Conservation (phyloP, 2,329 filamentous ascomycete genomes). For the Purpureocillium lavendulum region DNA sequence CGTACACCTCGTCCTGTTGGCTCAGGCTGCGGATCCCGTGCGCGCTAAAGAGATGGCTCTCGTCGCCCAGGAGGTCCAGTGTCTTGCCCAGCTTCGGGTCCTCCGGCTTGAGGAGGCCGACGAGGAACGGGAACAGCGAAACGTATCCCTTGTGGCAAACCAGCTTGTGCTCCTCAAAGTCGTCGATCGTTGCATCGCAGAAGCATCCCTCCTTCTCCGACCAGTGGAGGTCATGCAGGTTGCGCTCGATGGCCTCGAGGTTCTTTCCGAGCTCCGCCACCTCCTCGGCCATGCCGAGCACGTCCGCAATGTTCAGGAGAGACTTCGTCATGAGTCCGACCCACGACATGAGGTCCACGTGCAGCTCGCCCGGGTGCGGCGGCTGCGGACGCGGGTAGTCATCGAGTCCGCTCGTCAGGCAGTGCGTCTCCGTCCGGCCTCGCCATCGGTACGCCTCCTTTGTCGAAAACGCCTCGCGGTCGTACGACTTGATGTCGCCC, state of each 20-base stretch:
- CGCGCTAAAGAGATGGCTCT: constrained; percentile 81
- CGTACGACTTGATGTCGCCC: constrained; percentile 85
- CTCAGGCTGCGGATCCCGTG: constrained; percentile 87
- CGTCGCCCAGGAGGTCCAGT: constrained; percentile 69
- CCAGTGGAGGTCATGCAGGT: constrained; percentile 94
- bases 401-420: constrained; percentile 87
- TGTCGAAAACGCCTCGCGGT: constrained; percentile 78
- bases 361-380: constrained; percentile 89
- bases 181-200: constrained; percentile 92
- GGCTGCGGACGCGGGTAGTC: constrained; percentile 93
- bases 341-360: constrained; percentile 92
- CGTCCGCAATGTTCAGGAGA: constrained; percentile 70
- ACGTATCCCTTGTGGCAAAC: constrained; percentile 98
- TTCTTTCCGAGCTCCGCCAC: constrained; percentile 62
- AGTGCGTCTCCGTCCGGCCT: constrained; percentile 76
- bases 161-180: constrained; percentile 80
- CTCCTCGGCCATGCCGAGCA: constrained; percentile 71
- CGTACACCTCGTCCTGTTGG: constrained; percentile 73
- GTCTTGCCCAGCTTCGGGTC: constrained; percentile 67
- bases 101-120: constrained; percentile 67
- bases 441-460: constrained; percentile 95
- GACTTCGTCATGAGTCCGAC: constrained; percentile 91
- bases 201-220: constrained; percentile 70
- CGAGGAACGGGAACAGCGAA: constrained; percentile 84
- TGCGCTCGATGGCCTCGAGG: constrained; percentile 69